Conservation (phyloP, 768 basidiomycete species). For the Leccinum ochraceum region DNA sequence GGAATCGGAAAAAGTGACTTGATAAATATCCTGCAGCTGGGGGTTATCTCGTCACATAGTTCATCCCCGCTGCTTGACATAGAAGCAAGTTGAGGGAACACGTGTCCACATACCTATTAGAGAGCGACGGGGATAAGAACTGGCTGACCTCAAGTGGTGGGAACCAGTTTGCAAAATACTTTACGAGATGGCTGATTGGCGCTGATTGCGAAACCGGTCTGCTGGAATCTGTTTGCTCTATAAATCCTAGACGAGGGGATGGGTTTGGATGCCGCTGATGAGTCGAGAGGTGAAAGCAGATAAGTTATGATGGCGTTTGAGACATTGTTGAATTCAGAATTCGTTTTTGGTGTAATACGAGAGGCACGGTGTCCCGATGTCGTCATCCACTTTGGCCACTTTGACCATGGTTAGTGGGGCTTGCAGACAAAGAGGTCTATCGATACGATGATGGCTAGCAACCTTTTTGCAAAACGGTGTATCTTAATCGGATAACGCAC, state of each 20-base stretch:
- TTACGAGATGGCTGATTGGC: constrained; percentile 26
- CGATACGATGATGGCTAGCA: not conserved
- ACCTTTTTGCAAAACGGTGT: not conserved
- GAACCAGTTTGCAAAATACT: constrained; percentile 16
- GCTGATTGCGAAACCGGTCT: constrained; percentile 8
- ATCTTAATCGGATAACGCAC: not conserved
- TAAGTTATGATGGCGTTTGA: not conserved
- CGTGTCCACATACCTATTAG: constrained; percentile 24
- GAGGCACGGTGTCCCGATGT: not conserved
- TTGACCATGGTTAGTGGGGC: not conserved
- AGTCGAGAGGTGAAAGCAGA: constrained; percentile 1
- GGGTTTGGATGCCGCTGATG: not conserved
- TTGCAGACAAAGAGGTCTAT: not conserved
- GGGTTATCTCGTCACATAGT: constrained; percentile 14
- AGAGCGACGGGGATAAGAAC: constrained; percentile 13
- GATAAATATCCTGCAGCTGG: constrained; percentile 10
- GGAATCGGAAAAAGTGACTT: constrained; percentile 11
- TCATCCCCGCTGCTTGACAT: constrained; percentile 21
- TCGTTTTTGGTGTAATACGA: not conserved
- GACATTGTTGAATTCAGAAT: not conserved
- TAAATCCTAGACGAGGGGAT: not conserved
- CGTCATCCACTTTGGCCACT: not conserved
- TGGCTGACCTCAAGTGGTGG: constrained; percentile 15
- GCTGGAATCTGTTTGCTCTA: not conserved
- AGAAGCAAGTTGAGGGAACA: constrained; percentile 13